Conservation (phyloP, 2,329 filamentous ascomycete genomes). For the Trematosphaeria pertusa region DNA sequence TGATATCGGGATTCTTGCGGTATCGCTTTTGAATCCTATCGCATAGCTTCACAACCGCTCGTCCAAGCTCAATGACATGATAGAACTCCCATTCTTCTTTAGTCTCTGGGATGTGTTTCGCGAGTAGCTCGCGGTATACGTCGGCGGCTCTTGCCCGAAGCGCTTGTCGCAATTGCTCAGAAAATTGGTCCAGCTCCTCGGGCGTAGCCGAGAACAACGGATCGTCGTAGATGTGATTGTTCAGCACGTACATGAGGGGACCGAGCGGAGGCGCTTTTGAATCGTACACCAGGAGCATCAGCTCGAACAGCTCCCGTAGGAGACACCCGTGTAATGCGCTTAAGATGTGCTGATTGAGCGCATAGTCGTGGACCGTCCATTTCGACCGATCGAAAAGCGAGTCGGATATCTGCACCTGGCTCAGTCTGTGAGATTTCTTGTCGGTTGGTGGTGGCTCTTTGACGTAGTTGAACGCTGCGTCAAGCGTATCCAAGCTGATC, state of each 20-base stretch:
- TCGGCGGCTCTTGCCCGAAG: conserved; percentile 76
- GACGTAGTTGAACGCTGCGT: conserved; percentile 80
- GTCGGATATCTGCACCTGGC: conserved; percentile 39
- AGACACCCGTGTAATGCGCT: conserved; percentile 79
- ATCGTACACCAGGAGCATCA: conserved; percentile 89
- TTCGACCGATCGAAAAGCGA: conserved; percentile 57
- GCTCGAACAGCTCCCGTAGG: conserved; percentile 83
- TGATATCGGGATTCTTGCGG: conserved; percentile 82
- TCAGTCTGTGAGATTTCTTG: conserved; percentile 66
- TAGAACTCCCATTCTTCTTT: conserved; percentile 88
- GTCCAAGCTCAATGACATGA: conserved; percentile 88
- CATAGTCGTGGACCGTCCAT: conserved; percentile 59
- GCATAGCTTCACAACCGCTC: conserved; percentile 82
- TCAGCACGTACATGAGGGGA: conserved; percentile 79
- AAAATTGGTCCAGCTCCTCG: conserved; percentile 75
- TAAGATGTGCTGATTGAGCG: conserved; percentile 75
- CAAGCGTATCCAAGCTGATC: conserved; percentile 79
- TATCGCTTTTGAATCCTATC: conserved; percentile 94
- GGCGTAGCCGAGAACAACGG: conserved; percentile 73
- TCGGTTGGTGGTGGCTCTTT: conserved; percentile 74
- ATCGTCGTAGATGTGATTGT: conserved; percentile 82
- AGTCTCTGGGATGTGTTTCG: conserved; percentile 78
- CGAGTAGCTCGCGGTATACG: conserved; percentile 80
- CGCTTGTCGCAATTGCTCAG: conserved; percentile 73
- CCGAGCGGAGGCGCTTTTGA: conserved; percentile 83